Evolutionary conservation across 2,329 filamentous ascomycete genomes (phyloP), one percentile per base, ranked within the genome.

Genomic region (Fusarium sp.): DNA sequence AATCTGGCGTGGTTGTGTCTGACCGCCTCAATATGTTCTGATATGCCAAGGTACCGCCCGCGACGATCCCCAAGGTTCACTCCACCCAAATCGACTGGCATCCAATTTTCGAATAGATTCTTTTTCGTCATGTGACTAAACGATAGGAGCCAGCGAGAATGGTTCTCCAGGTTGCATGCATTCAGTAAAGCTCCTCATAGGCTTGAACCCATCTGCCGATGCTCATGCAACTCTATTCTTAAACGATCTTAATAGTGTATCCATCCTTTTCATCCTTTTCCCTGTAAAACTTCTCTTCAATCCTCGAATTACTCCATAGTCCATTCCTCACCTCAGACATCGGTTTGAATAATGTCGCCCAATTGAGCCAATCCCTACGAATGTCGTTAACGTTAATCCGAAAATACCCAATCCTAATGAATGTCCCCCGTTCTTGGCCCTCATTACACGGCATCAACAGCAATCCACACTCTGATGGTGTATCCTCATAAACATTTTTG

Each of bases 101-200:
- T 3, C 10, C 11, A 23, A 6, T 5, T 11, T 10, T 23, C 4
- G 3, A 7, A 3, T 8, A 39, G 4, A 6, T 27, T 15, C 3
- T 11, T 25, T 25, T 9, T 2, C 8, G 15, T 4, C 5, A 17
- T 15, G 3, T 1, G 6, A 4, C 6, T 18, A 11, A 8, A 2
- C 4, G 11, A 11, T 10, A 1, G 2, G 9, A 2, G 0, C 13
- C 0, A 31, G 5, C 15, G 10, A 1, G 4, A 3, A 17, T 14
- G 11, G 0, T 2, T 6, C 10, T 39, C 0, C 5, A 1, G 1
- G 11, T 55, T 40, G 4, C 5, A 13, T n/a, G 5, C 4, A 14
- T 10, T 27, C 2, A 25, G 3, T 3, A 9, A 6, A n/a, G 18
- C 1, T 5, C 5, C 9, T 23, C 0, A 27, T 18, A 27, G 20